Conservation (phyloP, 106 monocot genomes). For the Apostasia shenzhenica region DNA sequence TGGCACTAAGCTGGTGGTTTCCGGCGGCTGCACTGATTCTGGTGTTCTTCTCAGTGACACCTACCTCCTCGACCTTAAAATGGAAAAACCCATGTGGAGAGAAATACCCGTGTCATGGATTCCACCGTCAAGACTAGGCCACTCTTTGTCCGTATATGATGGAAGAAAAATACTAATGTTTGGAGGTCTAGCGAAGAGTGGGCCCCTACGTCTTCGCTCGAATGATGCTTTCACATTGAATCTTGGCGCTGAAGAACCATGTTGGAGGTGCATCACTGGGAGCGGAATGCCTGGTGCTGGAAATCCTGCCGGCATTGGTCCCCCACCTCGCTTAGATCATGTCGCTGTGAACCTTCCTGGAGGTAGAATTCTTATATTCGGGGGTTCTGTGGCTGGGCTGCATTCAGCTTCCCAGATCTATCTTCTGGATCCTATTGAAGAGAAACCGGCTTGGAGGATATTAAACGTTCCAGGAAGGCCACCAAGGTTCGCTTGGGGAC, state of each 20-base stretch:
- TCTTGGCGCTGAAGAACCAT: slow-evolving; percentile 32
- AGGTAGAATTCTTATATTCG: slow-evolving; percentile 52
- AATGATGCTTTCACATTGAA: slow-evolving; percentile 62
- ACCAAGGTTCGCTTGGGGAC: slow-evolving; percentile 60
- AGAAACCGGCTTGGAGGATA: slow-evolving; percentile 53
- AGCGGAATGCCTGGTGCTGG: slow-evolving; percentile 64
- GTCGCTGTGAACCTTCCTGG: slow-evolving; percentile 59
- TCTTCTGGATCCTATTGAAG: slow-evolving; percentile 51
- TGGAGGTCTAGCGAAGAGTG: slow-evolving; percentile 65
- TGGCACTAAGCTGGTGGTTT: slow-evolving; percentile 60
- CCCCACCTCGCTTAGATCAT: slow-evolving; percentile 63
- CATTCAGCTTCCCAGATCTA: slow-evolving; percentile 57
- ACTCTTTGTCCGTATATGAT: slow-evolving; percentile 46
- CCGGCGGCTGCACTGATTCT: slow-evolving; percentile 62
- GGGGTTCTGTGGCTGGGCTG: slow-evolving; percentile 55
- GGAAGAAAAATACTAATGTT: slow-evolving; percentile 51
- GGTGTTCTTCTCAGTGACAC: slow-evolving; percentile 64
- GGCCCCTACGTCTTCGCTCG: slow-evolving; percentile 46
- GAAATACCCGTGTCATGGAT: slow-evolving; percentile 53
- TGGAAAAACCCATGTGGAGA: slow-evolving; percentile 59
- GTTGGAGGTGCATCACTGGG: slow-evolving; percentile 54
- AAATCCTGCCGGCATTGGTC: slow-evolving; percentile 45
- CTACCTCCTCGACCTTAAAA: slow-evolving; percentile 40
- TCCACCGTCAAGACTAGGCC: slow-evolving; percentile 51
- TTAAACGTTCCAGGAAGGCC: slow-evolving; percentile 52